Conservation (phyloP, 208 protist species). For the Wallacemonas sp. region DNA sequence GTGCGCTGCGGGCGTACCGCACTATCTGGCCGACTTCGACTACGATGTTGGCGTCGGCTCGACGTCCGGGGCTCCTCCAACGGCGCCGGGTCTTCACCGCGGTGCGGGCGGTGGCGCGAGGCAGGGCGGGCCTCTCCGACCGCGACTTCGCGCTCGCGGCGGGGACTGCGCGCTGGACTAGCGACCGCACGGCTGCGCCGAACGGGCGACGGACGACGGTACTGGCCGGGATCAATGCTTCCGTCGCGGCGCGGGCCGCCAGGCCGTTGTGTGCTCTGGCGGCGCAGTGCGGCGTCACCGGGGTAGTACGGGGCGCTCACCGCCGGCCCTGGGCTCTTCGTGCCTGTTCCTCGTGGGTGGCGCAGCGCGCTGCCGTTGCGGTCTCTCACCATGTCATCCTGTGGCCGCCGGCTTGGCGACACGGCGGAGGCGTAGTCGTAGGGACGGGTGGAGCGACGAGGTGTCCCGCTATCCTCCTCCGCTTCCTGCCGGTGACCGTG, state of each 20-base stretch:
- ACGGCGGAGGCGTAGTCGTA: constrained; percentile 5
- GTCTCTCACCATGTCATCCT: too few relatives aligned
- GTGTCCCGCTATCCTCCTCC: background rate
- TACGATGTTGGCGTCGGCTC: background rate
- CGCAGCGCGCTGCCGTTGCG: background rate
- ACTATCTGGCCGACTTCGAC: background rate
- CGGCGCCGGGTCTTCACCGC: background rate
- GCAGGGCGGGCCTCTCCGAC: background rate
- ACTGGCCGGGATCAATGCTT: constrained; percentile 14
- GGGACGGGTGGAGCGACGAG: background rate
- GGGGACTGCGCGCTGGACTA: background rate
- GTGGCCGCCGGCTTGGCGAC: background rate
- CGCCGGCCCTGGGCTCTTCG: too few relatives aligned
- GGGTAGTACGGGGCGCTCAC: background rate
- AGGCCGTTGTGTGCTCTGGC: constrained; percentile 13
- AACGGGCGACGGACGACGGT: constrained; percentile 10
- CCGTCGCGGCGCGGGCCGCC: background rate
- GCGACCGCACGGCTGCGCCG: background rate
- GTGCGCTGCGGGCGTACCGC: background rate
- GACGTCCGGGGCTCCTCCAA: background rate
- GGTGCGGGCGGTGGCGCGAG: background rate
- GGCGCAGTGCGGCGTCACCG: constrained; percentile 1
- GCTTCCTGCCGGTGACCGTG: background rate
- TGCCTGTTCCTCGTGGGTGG: too few relatives aligned
- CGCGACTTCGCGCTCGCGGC: background rate